Conservation (phyloP, 1,139 yeast genomes). For the Zygosaccharomyces pseudobailii region DNA sequence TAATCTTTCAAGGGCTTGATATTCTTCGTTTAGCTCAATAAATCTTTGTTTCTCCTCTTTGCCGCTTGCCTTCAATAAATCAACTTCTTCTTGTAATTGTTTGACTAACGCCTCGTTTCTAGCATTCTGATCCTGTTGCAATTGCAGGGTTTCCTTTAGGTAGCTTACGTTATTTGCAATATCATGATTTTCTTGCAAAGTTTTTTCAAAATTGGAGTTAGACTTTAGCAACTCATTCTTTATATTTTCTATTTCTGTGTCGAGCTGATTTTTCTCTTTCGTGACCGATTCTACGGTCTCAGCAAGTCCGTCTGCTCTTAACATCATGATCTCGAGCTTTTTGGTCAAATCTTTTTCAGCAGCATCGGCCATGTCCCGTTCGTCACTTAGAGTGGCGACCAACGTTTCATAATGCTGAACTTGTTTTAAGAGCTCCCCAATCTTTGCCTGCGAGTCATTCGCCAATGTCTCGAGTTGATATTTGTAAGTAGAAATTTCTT, state of each 20-base stretch:
- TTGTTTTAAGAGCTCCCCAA: slow-evolving; percentile 46
- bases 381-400: slow-evolving; percentile 44
- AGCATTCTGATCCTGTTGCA: slow-evolving; percentile 31
- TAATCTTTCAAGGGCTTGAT: slow-evolving; percentile 31
- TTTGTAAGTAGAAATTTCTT: slow-evolving; percentile 56
- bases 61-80: slow-evolving; percentile 25
- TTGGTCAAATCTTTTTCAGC: slow-evolving; percentile 41
- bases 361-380: slow-evolving; percentile 42
- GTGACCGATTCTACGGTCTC: slow-evolving; percentile 32
- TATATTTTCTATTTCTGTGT: slow-evolving; percentile 44
- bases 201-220: slow-evolving; percentile 43
- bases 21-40: slow-evolving; percentile 36
- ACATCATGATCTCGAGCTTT: slow-evolving; percentile 38
- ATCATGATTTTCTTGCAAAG: slow-evolving; percentile 43
- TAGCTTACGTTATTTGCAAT: slow-evolving; percentile 29
- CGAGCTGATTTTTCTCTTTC: slow-evolving; percentile 46
- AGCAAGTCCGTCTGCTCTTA: slow-evolving; percentile 42
- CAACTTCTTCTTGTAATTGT: slow-evolving; percentile 33
- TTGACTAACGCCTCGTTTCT: slow-evolving; percentile 37
- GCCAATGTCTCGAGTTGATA: slow-evolving; percentile 58
- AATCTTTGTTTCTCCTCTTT: slow-evolving; percentile 37
- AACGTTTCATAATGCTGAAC: slow-evolving; percentile 46
- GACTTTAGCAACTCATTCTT: slow-evolving; percentile 45
- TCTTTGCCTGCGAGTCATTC: slow-evolving; percentile 48
- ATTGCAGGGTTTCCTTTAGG: slow-evolving; percentile 32